These are phyloP conservation scores for Bipolaris gigantea DNA, from an alignment of 2,329 filamentous ascomycete species.

Conservation along the genomic window DNA sequence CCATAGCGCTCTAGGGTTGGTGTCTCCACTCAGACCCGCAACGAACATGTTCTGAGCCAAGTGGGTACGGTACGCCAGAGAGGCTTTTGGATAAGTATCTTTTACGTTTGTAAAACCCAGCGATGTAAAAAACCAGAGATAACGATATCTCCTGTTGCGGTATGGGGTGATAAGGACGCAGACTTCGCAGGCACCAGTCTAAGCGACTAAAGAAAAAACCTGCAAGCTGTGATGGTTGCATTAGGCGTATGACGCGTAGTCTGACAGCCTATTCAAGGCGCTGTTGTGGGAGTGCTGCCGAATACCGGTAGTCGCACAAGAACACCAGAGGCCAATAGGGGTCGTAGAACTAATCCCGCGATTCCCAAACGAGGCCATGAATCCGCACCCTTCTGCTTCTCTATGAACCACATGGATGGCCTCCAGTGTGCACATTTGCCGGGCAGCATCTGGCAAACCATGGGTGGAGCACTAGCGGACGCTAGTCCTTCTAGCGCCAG, in stretches of 20 bases:
- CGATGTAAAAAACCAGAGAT: conserved; percentile 1
- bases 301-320: not conserved
- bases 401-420: not conserved
- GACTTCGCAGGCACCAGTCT: not conserved
- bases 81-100: not conserved
- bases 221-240: not conserved
- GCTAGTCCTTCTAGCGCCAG: conserved; percentile 8
- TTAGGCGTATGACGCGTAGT: not conserved
- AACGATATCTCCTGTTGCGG: not conserved
- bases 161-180: not conserved
- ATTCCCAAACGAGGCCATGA: conserved; percentile 1
- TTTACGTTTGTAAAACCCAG: conserved; percentile 9
- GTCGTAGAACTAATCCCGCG: not conserved
- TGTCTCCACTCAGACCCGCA: conserved; percentile 8
- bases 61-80: not conserved
- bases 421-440: not conserved
- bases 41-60: not conserved
- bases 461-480: conserved; percentile 6
- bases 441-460: conserved; percentile 13
- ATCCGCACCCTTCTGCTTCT: not conserved
- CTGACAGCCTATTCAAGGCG: not conserved
- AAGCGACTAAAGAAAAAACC: not conserved
- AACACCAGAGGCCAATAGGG: not conserved
- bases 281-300: not conserved
- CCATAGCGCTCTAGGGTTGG: not conserved